Base-by-base conservation (phyloP, 164 flowering plant species). In the Tinospora cordifolia region DNA sequence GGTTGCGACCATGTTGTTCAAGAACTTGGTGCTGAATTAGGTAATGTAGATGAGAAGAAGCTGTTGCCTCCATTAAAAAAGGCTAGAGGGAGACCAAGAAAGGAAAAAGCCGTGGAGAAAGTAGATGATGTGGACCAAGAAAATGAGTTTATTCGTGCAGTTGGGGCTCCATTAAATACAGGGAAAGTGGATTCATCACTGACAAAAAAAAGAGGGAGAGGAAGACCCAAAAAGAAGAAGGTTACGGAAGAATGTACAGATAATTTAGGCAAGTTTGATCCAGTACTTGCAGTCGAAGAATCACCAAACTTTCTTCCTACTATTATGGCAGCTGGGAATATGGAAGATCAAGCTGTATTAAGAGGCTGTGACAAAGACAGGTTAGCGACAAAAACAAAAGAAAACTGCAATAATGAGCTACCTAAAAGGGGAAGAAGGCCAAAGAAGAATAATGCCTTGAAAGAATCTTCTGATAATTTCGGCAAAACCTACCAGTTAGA, bases 271-370 rank as follows among this genome's bases (percentile, higher is more conserved):
- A 66, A 24, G 36, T 36, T 66, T 65, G 47, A 66, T 69, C 80
- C 72, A 76, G 73, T 75, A 46, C 76, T 70, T 44, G 58, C 76
- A 70, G 75, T 84, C n/a, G 80, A 80, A 64, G 69, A 65, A 74
- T 54, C 83, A 64, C 21, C 75, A 36, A 59, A 58, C 13, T 63
- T 71, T 70, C 40, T 34, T 78, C 39, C 74, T 66, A 17, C 63
- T 26, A 70, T 74, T 59, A 67, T 54, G 58, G 25, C 64, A 72
- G 10, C 64, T 40, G n/a, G 1, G 34, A 22, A 66, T 74, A 65
- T 30, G 7, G 36, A 65, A 13, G 83, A 75, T 66, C 57, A 71
- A 44, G 36, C 47, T 49, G 54, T 25, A 27, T 36, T 24, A 30
- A 59, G 65, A 41, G 9, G 38, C 30, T 25, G 59, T 66, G 71